Conservation (phyloP, 306 rosid genomes). For the Vicia sativa region DNA sequence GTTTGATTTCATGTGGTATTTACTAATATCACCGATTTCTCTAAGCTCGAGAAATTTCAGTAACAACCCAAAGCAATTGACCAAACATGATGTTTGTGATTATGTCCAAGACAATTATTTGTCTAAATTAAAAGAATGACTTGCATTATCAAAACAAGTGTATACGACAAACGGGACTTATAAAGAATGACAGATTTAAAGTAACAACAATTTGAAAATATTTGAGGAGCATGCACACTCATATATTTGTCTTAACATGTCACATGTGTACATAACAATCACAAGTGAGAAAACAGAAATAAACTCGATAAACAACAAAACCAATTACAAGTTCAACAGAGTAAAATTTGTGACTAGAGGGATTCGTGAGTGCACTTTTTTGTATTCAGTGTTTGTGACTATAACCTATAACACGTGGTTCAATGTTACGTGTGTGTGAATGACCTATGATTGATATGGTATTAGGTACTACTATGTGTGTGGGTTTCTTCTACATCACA, state of each 20-base stretch:
- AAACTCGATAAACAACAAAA: constrained; percentile 6
- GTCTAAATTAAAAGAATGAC: not conserved
- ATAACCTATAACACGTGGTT: constrained; percentile 43
- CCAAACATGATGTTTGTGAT: constrained; percentile 12
- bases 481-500: constrained; percentile 4
- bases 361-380: constrained; percentile 38
- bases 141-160: constrained; percentile 34
- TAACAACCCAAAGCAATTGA: constrained; percentile 19
- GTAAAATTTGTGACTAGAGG: constrained; percentile 19
- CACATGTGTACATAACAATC: constrained; percentile 54
- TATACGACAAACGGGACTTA: constrained; percentile 2
- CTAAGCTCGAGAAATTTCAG: constrained; percentile 10
- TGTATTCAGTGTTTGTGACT: constrained; percentile 37
- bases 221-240: constrained; percentile 28
- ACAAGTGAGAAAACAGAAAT: constrained; percentile 35
- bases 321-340: not conserved
- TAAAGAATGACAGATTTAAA: constrained; percentile 32
- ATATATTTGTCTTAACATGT: constrained; percentile 51
- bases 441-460: not conserved
- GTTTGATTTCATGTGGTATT: too few species aligned
- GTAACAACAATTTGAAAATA: not conserved
- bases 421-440: constrained; percentile 1
- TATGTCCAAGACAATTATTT: not conserved
- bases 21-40: not conserved
- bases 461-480: not conserved